Conservation (phyloP, 768 basidiomycete genomes). For the Suillus subluteus region DNA sequence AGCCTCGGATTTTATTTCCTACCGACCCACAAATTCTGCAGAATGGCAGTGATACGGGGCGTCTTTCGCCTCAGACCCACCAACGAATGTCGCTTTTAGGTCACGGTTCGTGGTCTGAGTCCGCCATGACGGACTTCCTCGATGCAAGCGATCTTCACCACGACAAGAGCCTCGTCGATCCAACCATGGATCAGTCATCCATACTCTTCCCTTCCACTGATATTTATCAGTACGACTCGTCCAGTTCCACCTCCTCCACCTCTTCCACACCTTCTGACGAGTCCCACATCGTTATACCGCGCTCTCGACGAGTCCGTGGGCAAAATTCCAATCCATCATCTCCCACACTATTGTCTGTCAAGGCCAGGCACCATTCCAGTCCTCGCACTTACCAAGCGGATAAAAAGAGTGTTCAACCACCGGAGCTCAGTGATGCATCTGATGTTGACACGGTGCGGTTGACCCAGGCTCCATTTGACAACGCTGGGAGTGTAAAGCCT, state of each 20-base stretch:
- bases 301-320: constrained; percentile 40
- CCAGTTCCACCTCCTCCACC: constrained; percentile 41
- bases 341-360: constrained; percentile 44
- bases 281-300: constrained; percentile 36
- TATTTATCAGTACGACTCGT: constrained; percentile 29
- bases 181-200: constrained; percentile 9
- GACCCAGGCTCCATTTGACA: constrained; percentile 24
- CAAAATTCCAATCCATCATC: constrained; percentile 41
- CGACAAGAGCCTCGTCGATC: constrained; percentile 11
- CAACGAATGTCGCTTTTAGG: constrained; percentile 42
- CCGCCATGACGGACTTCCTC: constrained; percentile 14
- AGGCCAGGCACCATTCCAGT: constrained; percentile 13
- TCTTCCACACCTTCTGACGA: constrained; percentile 42
- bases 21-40: constrained; percentile 31
- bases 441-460: constrained; percentile 32
- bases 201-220: constrained; percentile 3
- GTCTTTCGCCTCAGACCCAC: constrained; percentile 66
- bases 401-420: constrained; percentile 17
- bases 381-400: constrained; percentile 18
- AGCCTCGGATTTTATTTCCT: constrained; percentile 32
- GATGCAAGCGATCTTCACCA: constrained; percentile 5
- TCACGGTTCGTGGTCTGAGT: constrained; percentile 19
- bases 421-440: constrained; percentile 30
- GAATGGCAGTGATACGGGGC: constrained; percentile 56
- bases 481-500: constrained; percentile 20